A percentile compares a stretch with the other conserved stretches of the same genome.
These are phyloP conservation scores for Heritiera fomes DNA, from an alignment of 345 rosid genomes.

Conservation along the genomic window DNA sequence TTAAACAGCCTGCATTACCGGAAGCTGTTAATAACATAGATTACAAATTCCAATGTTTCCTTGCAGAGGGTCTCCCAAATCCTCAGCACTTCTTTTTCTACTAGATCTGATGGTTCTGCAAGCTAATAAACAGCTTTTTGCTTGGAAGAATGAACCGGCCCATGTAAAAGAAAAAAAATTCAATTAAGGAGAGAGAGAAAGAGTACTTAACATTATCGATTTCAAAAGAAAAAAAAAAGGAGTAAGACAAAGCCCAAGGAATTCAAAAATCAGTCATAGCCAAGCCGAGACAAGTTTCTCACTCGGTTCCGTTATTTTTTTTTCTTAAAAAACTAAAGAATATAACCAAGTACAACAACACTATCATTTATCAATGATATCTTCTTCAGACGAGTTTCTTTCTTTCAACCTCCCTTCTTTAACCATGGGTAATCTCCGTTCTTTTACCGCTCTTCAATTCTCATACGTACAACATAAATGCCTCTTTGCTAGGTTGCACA, in stretches of 20 bases:
- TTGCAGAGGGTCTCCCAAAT: constrained; percentile 47
- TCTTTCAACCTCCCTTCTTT: constrained; percentile 17
- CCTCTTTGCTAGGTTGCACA: constrained; percentile 23
- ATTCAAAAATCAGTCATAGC: constrained; percentile 41
- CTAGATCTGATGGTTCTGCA: constrained; percentile 78
- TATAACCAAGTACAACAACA: constrained; percentile 41
- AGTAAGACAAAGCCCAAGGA: constrained; percentile 45
- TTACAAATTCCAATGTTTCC: constrained; percentile 56
- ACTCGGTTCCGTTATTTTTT: constrained; percentile 34
- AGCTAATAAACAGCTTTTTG: constrained; percentile 65
- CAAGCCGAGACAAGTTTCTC: constrained; percentile 40
- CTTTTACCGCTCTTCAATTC: neutral
- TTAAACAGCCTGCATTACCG: constrained; percentile 34
- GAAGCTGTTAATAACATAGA: constrained; percentile 31
- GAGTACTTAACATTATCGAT: constrained; percentile 29
- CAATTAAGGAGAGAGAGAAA: constrained; percentile 35
- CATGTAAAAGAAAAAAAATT: constrained; percentile 39
- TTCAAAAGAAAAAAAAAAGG: constrained; percentile 37
- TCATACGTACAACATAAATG: constrained; percentile 24
- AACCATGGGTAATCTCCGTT: constrained; percentile 27
- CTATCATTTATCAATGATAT: constrained; percentile 75
- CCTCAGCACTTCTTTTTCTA: constrained; percentile 47
- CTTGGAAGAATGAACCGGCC: constrained; percentile 69
- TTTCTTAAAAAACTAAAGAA: constrained; percentile 3
- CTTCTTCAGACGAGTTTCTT: constrained; percentile 31